Conservation (phyloP, 306 rosid genomes). For the Ochetophila trinervis region DNA sequence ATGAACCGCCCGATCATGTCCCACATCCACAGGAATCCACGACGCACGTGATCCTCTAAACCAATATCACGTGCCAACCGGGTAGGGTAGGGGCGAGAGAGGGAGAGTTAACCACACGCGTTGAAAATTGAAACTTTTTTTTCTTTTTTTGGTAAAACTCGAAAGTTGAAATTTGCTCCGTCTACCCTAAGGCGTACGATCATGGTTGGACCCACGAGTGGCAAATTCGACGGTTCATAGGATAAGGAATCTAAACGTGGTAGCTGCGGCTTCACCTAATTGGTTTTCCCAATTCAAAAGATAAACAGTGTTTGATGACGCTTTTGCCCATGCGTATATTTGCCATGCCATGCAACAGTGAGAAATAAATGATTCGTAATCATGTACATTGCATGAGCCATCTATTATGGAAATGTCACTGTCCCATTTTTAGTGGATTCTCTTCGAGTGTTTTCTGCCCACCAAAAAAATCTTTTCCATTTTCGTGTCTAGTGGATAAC, state of each 20-base stretch:
- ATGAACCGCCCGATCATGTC: slow-evolving; percentile 5
- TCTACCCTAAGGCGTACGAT: no score
- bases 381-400: slow-evolving; percentile 33
- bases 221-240: no score
- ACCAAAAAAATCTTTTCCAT: neutral
- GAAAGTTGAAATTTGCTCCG: no score
- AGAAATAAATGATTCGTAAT: slow-evolving; percentile 1
- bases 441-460: neutral
- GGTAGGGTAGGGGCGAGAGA: no score
- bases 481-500: neutral
- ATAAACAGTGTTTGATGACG: neutral
- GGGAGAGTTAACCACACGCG: no score
- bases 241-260: no score
- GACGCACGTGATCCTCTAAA: neutral
- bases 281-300: no score
- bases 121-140: no score
- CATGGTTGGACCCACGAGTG: no score
- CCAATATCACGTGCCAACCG: neutral
- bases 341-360: slow-evolving; percentile 19
- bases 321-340: slow-evolving; percentile 15
- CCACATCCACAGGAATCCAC: slow-evolving; percentile 16
- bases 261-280: no score
- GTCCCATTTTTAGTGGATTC: slow-evolving; percentile 9
- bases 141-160: no score
- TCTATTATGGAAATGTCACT: slow-evolving; percentile 20